These are phyloP conservation scores for Alternaria ventricosa DNA, from an alignment of 2,329 filamentous ascomycete genomes.

Conservation along the genomic window DNA sequence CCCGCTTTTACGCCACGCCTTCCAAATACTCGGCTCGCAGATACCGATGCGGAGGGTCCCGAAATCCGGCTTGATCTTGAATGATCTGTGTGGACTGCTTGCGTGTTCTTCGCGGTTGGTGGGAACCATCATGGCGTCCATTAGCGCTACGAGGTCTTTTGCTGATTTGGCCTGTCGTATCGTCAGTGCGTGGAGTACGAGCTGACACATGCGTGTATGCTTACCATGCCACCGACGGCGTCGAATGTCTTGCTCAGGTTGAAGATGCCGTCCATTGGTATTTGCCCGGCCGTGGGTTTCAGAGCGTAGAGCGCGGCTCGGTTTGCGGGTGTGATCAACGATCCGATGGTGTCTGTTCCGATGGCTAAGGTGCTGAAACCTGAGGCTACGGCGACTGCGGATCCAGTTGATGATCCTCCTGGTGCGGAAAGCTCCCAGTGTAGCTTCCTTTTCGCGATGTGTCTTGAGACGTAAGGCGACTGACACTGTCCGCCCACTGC, in stretches of 20 bases:
- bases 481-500: slow-evolving; percentile 49
- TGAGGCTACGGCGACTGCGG: slow-evolving; percentile 49
- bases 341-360: slow-evolving; percentile 51
- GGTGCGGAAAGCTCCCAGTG: slow-evolving; percentile 48
- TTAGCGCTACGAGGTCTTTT: slow-evolving; percentile 43
- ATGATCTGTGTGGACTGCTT: slow-evolving; percentile 29
- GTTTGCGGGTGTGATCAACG: slow-evolving; percentile 50
- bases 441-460: slow-evolving; percentile 45
- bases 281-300: slow-evolving; percentile 46
- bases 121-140: slow-evolving; percentile 42
- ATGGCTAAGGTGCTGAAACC: slow-evolving; percentile 51
- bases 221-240: slow-evolving; percentile 42
- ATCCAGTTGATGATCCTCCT: slow-evolving; percentile 48
- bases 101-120: slow-evolving; percentile 34
- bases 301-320: slow-evolving; percentile 49
- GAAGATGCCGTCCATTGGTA: slow-evolving; percentile 48
- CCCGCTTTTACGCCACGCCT: slow-evolving; percentile 42
- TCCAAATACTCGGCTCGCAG: slow-evolving; percentile 46
- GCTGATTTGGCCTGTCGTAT: slow-evolving; percentile 40
- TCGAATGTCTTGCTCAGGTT: slow-evolving; percentile 45
- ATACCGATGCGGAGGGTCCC: slow-evolving; percentile 43
- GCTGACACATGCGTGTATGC: not conserved
- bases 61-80: slow-evolving; percentile 44
- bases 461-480: slow-evolving; percentile 48
- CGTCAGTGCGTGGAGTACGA: slow-evolving; percentile 2